Base-by-base conservation (phyloP, 2,329 filamentous ascomycete species). In the Fusarium sp. region DNA sequence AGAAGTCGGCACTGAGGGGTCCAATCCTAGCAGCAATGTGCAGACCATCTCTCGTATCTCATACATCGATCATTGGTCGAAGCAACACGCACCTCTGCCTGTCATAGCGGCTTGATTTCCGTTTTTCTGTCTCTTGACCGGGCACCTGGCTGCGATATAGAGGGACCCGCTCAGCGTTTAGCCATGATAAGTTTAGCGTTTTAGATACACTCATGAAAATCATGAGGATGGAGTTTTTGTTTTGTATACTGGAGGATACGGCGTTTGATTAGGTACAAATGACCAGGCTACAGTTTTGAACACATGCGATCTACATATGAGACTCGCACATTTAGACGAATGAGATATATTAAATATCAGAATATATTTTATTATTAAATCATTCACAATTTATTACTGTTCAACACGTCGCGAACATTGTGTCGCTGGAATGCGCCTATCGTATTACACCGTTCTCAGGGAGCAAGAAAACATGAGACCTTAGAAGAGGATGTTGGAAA, bases 251-350 rank as follows among this genome's bases (percentile, higher is more conserved):
- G 39, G 47, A 51, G 49, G 57, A 54, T n/a, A 49, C n/a, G 70
- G 70, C 70, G 70, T 73, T 73, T 59, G 58, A 52, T 52, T 59
- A 56, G 35, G 48, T 36, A 35, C 33, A 41, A 28, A 47, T 52
- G n/a, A 24, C n/a, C 36, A 24, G 36, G 58, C 36, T 55, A 39
- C 36, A 54, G 22, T 28, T 38, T 58, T 48, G 41, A 26, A 36
- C 18, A 61, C 52, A 38, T 35, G 47, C 56, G 55, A 45, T 66
- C 36, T 35, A 28, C 54, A 54, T 24, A n/a, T 49, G 35, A 35
- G 42, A 28, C 22, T 28, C 45, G 28, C 41, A 49, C n/a, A 70
- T 39, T 45, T 65, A 70, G 51, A 66, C 49, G n/a, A 66, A 42
- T 54, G 36, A 15, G 31, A 70, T 44, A n/a, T 41, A 36, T 54